Base-by-base conservation (phyloP, 768 basidiomycete genomes). In the Russula abietina region DNA sequence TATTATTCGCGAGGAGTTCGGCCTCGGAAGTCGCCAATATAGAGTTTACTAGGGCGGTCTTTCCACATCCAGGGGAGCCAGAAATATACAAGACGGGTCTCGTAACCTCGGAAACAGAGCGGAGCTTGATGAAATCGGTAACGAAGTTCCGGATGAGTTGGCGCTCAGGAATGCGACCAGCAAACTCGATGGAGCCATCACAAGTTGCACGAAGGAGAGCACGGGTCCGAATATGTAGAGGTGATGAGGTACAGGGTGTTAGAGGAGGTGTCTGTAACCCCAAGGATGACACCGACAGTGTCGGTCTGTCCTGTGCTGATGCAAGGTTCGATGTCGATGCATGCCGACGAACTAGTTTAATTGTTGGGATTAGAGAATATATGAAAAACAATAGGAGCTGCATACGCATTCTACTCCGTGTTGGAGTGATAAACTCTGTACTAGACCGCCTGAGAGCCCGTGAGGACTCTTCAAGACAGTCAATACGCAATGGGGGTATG, bases 61-160 rank as follows among this genome's bases (percentile, higher is more conserved):
- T 95, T 22, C 93, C 93, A 3, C 92, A 93, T 1, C 95, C 96
- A 4, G 94, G 93, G 1, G 92, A 84, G 10, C 96, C 96, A 10
- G 94, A 95, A 57, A 98, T 86, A 73, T 95, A 98, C 61, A 96
- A 78, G 48, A 83, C 80, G 11, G 83, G 77, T 30, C 74, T 70
- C 26, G 64, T 48, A 57, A 4, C 64, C 62, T 28, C 68, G 69
- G 22, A 70, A 70, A 50, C 72, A 22, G 48, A 51, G 1, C 43
- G 61, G 22, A 70, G 74, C 32, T 74, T 71, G 26, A 83, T 70
- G 70, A 88, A 87, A 5, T 80, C 76, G 24, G 75, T 69, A 67
- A 92, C 71, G 74, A 92, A 93, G 12, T 77, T 71, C 22, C 75
- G 72, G 69, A 93, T 84, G 16, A 71, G 71, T 19, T 75, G 77